These are phyloP conservation scores for Lentithecium fluviatile DNA, from an alignment of 495 filamentous ascomycete genomes.

Conservation along the genomic window DNA sequence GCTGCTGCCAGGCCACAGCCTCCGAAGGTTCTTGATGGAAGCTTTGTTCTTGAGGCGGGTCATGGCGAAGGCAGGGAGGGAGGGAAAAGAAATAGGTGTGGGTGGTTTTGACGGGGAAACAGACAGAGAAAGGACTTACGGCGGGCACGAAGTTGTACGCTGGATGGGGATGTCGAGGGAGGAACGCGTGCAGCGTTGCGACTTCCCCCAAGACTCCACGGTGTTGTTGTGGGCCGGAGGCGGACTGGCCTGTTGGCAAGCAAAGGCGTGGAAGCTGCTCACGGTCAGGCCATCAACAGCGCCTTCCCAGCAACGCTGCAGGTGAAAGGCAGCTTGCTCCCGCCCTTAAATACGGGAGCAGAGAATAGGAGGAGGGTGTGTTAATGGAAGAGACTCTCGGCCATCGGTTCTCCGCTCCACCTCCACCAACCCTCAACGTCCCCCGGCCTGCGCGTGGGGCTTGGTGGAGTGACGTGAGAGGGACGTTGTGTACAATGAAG, in stretches of 20 bases:
- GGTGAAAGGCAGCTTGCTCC: too few relatives aligned
- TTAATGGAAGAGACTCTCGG: not conserved
- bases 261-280: too few relatives aligned
- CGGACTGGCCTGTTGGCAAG: too few relatives aligned
- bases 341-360: too few relatives aligned
- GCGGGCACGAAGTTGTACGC: not conserved
- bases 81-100: not conserved
- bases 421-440: not conserved
- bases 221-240: too few relatives aligned
- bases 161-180: not conserved
- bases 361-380: not conserved
- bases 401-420: not conserved
- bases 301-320: too few relatives aligned
- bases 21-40: conserved; percentile 16
- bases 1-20: conserved; percentile 5
- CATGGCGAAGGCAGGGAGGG: not conserved
- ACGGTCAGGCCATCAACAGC: too few relatives aligned
- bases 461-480: not conserved
- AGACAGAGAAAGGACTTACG: not conserved
- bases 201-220: too few relatives aligned
- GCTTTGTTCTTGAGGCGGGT: conserved; percentile 8
- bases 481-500: not conserved
- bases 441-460: not conserved
- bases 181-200: not conserved
- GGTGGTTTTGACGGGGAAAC: not conserved